Conservation (phyloP, 768 basidiomycete species). For the Boletellus emodensis region DNA sequence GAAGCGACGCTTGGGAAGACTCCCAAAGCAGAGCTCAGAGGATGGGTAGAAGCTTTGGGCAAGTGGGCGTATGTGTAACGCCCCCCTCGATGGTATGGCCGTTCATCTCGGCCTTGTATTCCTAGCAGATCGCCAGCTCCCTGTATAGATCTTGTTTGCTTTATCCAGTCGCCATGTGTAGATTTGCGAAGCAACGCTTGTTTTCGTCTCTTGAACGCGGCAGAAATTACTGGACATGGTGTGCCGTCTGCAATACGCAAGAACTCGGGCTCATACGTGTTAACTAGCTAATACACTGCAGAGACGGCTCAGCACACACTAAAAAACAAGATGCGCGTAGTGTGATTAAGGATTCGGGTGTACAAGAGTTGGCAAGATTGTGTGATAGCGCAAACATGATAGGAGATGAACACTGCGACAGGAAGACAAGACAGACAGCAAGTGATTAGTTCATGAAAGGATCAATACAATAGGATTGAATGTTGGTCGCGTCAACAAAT, state of each 20-base stretch:
- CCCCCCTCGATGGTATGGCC: background rate
- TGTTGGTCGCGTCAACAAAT: background rate
- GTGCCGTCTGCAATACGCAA: no score
- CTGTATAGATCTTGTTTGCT: background rate
- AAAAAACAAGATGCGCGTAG: no score
- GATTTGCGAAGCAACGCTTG: background rate
- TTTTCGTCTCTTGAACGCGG: background rate
- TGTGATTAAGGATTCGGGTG: background rate
- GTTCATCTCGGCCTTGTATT: background rate
- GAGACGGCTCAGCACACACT: background rate
- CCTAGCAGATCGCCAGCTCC: background rate
- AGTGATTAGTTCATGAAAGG: background rate
- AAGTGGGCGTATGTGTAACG: constrained; percentile 38
- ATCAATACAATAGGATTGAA: constrained; percentile 9
- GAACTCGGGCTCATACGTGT: background rate
- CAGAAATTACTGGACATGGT: background rate
- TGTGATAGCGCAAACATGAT: background rate
- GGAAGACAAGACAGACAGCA: background rate
- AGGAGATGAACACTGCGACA: background rate
- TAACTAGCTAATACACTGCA: background rate
- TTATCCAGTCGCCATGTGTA: background rate
- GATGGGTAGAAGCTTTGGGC: constrained; percentile 37
- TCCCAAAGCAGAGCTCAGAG: constrained; percentile 25
- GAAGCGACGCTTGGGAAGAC: constrained; percentile 26
- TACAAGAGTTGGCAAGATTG: background rate